Evolutionary conservation across 2,329 filamentous ascomycete species (phyloP).

Genomic region (Botrytis sinoallii): DNA sequence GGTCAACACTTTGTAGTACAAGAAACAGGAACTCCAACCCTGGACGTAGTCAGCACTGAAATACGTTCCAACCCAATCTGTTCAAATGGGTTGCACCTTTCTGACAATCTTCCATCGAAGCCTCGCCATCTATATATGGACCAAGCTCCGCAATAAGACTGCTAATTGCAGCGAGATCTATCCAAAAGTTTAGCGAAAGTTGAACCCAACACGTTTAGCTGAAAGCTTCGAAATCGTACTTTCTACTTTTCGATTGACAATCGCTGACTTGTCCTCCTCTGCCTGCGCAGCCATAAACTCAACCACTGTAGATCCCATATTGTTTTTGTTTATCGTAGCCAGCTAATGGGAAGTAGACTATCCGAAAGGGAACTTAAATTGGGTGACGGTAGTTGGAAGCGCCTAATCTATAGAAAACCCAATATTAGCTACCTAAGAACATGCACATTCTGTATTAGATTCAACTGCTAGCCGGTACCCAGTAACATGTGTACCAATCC

Average conservation of each 20-base stretch:
- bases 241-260: conserved; percentile 16
- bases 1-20: conserved; percentile 21
- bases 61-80: not conserved
- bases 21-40: conserved; percentile 24
- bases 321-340: not conserved
- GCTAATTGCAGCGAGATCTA: conserved; percentile 12
- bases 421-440: not conserved
- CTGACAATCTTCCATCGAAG: conserved; percentile 24
- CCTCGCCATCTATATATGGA: conserved; percentile 15
- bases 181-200: not conserved
- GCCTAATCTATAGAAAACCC: not conserved
- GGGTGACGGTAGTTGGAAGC: not conserved
- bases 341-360: not conserved
- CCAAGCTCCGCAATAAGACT: conserved; percentile 13
- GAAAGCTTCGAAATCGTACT: conserved; percentile 8
- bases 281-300: conserved; percentile 19
- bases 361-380: not conserved
- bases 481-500: not conserved
- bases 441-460: not conserved
- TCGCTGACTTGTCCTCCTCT: conserved; percentile 6
- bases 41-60: conserved; percentile 20
- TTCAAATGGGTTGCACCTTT: conserved; percentile 22
- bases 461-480: not conserved
- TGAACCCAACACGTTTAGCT: not conserved
- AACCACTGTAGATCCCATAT: not conserved